Evolutionary conservation across 106 monocot species (phyloP).

Genomic region (Platanthera zijinensis): DNA sequence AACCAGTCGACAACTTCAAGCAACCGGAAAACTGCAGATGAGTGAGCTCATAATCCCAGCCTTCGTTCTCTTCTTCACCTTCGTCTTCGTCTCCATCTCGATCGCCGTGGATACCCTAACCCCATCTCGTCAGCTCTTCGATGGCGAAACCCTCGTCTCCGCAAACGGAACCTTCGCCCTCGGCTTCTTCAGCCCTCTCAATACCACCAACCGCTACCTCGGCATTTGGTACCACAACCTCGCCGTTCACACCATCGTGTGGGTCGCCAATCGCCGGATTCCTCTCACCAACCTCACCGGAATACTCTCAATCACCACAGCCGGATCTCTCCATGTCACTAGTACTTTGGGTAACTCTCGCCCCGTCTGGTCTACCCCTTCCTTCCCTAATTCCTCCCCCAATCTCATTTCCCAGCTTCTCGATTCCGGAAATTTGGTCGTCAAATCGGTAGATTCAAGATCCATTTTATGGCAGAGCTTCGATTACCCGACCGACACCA

Average conservation of each 20-base stretch:
- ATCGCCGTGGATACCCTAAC: conserved; percentile 11
- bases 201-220: conserved; percentile 26
- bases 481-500: conserved; percentile 50
- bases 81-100: background rate
- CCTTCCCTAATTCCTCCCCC: background rate
- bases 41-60: background rate
- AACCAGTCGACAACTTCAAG: background rate
- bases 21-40: background rate
- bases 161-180: conserved; percentile 24
- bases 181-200: conserved; percentile 45
- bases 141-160: conserved; percentile 36
- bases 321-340: conserved; percentile 12
- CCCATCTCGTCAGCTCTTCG: conserved; percentile 10
- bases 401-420: conserved; percentile 21
- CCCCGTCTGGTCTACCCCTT: conserved; percentile 9
- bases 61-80: background rate
- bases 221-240: conserved; percentile 44
- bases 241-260: conserved; percentile 16
- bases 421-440: conserved; percentile 41
- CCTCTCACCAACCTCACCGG: conserved; percentile 11
- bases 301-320: conserved; percentile 1
- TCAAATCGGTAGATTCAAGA: background rate
- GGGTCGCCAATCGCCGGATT: conserved; percentile 39
- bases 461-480: conserved; percentile 51
- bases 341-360: conserved; percentile 4